Conservation (phyloP, 2,329 filamentous ascomycete genomes). For the Monosporascus cannonballus region DNA sequence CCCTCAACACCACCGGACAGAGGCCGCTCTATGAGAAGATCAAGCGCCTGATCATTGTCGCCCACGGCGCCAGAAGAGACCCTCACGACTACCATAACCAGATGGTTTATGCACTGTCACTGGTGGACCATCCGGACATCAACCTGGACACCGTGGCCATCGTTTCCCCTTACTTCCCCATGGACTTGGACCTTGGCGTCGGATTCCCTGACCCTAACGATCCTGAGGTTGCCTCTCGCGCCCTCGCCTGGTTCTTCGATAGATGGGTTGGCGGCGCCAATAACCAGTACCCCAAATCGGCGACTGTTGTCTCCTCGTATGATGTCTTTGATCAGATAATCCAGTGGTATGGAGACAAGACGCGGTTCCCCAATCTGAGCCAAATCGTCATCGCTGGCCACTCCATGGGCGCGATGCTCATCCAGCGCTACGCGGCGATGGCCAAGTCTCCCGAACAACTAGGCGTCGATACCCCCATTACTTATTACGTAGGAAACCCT, state of each 20-base stretch:
- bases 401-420: conserved; percentile 5
- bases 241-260: conserved; percentile 4
- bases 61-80: not conserved
- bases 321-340: conserved; percentile 8
- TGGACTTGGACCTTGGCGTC: conserved; percentile 3
- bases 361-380: conserved; percentile 6
- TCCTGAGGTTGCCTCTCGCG: conserved; percentile 1
- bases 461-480: conserved; percentile 1
- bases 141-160: conserved; percentile 1
- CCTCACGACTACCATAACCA: conserved; percentile 1
- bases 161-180: conserved; percentile 5
- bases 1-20: not conserved
- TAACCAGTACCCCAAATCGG: conserved; percentile 4
- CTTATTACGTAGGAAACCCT: conserved; percentile 8
- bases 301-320: conserved; percentile 2
- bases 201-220: conserved; percentile 2
- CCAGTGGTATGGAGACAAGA: conserved; percentile 6
- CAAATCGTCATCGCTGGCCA: conserved; percentile 8
- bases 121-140: not conserved
- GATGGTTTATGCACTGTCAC: not conserved
- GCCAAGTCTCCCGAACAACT: conserved; percentile 2
- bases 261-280: conserved; percentile 6
- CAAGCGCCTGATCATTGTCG: conserved; percentile 2
- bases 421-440: conserved; percentile 8
- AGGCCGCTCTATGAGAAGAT: not conserved